Conservation (phyloP, 2,329 filamentous ascomycete species). For the Penicillium sp. region DNA sequence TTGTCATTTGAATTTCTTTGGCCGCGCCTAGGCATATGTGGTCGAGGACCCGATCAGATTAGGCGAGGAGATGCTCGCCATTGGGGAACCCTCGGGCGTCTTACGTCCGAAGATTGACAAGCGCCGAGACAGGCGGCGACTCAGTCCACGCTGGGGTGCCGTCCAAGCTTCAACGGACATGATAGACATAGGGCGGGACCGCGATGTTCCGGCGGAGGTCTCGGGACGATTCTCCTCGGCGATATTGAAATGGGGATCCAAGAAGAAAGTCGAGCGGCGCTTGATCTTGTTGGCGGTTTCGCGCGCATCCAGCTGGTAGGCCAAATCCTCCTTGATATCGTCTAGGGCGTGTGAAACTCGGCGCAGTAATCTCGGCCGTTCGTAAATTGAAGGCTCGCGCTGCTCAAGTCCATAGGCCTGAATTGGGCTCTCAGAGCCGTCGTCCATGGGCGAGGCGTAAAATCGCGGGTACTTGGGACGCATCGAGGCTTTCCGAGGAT, state of each 20-base stretch:
- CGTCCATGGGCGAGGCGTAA: conserved; percentile 34
- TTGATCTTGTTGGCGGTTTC: conserved; percentile 26
- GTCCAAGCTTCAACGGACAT: conserved; percentile 23
- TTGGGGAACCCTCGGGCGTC: conserved; percentile 5
- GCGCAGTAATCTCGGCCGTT: conserved; percentile 28
- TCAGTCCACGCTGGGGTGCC: conserved; percentile 21
- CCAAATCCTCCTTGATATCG: conserved; percentile 36
- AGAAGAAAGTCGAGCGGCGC: conserved; percentile 29
- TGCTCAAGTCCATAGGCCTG: conserved; percentile 35
- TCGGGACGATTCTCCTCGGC: conserved; percentile 11
- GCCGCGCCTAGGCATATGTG: conserved; percentile 15
- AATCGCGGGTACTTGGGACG: conserved; percentile 31
- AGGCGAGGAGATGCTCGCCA: conserved; percentile 32
- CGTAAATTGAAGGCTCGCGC: conserved; percentile 32
- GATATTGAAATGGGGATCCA: conserved; percentile 6
- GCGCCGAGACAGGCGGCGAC: conserved; percentile 25
- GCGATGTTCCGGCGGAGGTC: conserved; percentile 15
- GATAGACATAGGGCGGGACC: conserved; percentile 27
- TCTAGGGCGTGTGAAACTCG: conserved; percentile 37
- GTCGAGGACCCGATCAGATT: conserved; percentile 35
- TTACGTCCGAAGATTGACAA: conserved; percentile 26
- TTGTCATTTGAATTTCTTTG: not conserved
- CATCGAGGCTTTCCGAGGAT: conserved; percentile 17
- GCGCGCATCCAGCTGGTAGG: conserved; percentile 24
- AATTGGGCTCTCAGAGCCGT: conserved; percentile 31